Percentiles rank a stretch among this genome's conserved stretches.
Conservation (phyloP, 306 rosid species). For the barrel medic (Medicago truncatula) region DNA sequence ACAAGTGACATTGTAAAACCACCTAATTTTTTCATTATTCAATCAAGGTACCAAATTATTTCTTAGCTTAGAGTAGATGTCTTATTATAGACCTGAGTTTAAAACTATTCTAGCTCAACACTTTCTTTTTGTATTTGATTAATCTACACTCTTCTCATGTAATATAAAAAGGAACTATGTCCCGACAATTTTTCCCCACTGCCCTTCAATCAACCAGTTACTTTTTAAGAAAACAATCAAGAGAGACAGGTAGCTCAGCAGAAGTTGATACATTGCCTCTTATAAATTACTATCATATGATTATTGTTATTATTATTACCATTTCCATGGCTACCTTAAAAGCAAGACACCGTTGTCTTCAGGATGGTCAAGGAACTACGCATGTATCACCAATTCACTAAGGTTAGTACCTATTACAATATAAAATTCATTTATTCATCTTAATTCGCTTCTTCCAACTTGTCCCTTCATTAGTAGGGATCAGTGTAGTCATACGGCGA, state of each 20-base stretch:
- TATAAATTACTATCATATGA: too few relatives aligned
- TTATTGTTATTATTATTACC: not conserved
- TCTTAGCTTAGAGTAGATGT: not conserved
- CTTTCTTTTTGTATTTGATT: not conserved
- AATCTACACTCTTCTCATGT: not conserved
- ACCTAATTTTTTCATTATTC: not conserved
- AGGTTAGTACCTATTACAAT: not conserved
- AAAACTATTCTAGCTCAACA: not conserved
- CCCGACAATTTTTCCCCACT: too few relatives aligned
- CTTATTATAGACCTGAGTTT: too few relatives aligned
- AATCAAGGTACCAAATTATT: not conserved
- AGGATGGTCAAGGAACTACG: not conserved
- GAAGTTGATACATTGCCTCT: too few relatives aligned
- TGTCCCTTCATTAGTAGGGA: not conserved
- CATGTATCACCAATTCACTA: conserved; percentile 7
- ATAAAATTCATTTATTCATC: too few relatives aligned
- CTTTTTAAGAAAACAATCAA: too few relatives aligned
- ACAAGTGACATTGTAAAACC: not conserved
- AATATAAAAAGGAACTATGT: not conserved
- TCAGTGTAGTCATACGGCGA: not conserved
- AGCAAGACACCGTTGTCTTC: not conserved
- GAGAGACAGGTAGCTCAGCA: too few relatives aligned
- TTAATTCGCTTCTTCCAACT: too few relatives aligned
- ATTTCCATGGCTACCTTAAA: not conserved
- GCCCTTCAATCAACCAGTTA: too few relatives aligned